Base-by-base conservation (phyloP, 768 basidiomycete species). In the Punctularia strigosozonata region DNA sequence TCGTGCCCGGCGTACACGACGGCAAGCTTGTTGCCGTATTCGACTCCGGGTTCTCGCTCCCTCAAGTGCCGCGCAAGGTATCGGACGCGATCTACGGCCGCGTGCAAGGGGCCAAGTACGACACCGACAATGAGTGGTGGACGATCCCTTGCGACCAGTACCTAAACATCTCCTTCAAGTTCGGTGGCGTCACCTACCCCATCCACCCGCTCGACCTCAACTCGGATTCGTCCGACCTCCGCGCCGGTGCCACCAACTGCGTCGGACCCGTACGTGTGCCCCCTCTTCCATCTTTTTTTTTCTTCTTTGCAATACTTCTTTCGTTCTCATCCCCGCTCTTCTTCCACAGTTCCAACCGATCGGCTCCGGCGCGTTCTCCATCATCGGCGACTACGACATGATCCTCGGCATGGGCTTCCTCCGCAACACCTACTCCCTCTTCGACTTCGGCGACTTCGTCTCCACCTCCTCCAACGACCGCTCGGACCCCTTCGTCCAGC, bases 401-500 rank as follows among this genome's bases (percentile, higher is more conserved):
- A 55, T 62, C 40, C 46, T 64, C 13, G 62, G 61, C 28, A 58
- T 58, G 52, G 50, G 53, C 10, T 64, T 64, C 53, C 46, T 28
- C 26, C 79, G 85, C 14, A 87, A 84, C 49, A 61, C 67, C 2
- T 87, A 87, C 53, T 70, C 75, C 4, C 65, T 85, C 8, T 62
- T 86, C 37, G 69, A 81, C 56, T 86, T 73, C 49, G 86, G 84
- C 23, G 64, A 79, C 51, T 77, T 79, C 61, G 64, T 82, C 44
- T 56, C 68, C 13, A 66, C 61, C 32, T 50, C 57, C 20, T 61
- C 67, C 6, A 62, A 58, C 25, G 65, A 65, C 50, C 61, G 65
- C 10, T 64, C 54, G n/a, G 62, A 69, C 22, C 85, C 85, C 3
- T 88, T 70, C 52, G 64, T 86, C 37, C 84, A 87, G 51, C 61